Percentiles rank a stretch among this genome's conserved stretches.
Evolutionary conservation across 495 filamentous ascomycete genomes (phyloP).

Genomic region (Coniosporium apollinis): DNA sequence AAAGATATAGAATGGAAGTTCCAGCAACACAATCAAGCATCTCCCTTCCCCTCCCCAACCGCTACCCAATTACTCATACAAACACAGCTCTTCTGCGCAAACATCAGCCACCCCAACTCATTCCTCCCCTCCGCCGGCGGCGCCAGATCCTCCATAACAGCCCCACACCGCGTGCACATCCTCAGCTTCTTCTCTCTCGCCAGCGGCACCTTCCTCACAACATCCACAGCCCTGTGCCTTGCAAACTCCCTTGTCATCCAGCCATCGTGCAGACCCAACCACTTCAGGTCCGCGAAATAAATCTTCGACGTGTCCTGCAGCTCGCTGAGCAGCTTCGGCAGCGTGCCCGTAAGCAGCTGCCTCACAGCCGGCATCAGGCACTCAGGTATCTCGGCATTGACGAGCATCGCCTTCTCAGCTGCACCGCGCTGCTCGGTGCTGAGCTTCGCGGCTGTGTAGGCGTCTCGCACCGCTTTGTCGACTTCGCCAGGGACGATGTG

Average conservation of each 20-base stretch:
- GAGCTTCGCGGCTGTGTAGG: slow-evolving; percentile 3
- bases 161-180: slow-evolving; percentile 42
- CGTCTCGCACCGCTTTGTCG: slow-evolving; percentile 6
- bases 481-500: slow-evolving; percentile 1
- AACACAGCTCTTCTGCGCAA: slow-evolving; percentile 34
- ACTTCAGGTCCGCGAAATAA: slow-evolving; percentile 13
- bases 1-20: no score
- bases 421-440: slow-evolving; percentile 8
- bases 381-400: slow-evolving; percentile 10
- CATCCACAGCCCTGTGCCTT: slow-evolving; percentile 7
- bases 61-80: slow-evolving; percentile 20
- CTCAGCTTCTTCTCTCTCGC: slow-evolving; percentile 18
- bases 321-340: slow-evolving; percentile 7
- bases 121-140: slow-evolving; percentile 13
- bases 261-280: slow-evolving; percentile 13
- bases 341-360: slow-evolving; percentile 5
- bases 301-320: slow-evolving; percentile 1
- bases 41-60: not conserved
- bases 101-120: slow-evolving; percentile 33
- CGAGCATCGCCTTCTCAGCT: slow-evolving; percentile 15
- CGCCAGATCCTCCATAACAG: slow-evolving; percentile 44
- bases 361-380: slow-evolving; percentile 13
- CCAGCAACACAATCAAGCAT: no score
- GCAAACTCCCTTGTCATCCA: slow-evolving; percentile 4
- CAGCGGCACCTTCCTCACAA: slow-evolving; percentile 11